Evolutionary conservation across 345 rosid genomes (phyloP).

Genomic region (Euphorbia pulcherrima): DNA sequence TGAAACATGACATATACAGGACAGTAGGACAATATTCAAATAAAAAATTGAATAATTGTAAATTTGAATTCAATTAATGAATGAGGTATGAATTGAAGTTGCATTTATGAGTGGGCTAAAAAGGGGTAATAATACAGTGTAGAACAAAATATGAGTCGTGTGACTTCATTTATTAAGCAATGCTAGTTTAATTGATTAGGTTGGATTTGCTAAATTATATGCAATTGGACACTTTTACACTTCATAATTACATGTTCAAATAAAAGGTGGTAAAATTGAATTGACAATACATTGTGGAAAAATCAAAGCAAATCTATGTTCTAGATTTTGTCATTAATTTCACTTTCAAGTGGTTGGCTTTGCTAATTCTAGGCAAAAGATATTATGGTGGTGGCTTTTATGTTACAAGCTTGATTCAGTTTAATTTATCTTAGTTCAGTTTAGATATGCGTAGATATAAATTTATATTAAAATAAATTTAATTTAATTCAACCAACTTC

Average conservation of each 20-base stretch:
- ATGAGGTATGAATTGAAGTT: conserved; percentile 10
- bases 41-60: neutral
- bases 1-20: neutral
- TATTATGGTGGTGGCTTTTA: too few species aligned
- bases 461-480: too few species aligned
- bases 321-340: neutral
- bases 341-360: neutral
- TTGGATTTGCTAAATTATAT: neutral
- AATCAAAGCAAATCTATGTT: neutral
- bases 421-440: too few species aligned
- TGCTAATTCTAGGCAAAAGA: neutral
- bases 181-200: neutral
- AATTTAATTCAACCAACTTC: too few species aligned
- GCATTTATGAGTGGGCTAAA: conserved; percentile 33
- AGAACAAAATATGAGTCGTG: conserved; percentile 14
- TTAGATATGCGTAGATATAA: too few species aligned
- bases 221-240: neutral
- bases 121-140: conserved; percentile 14
- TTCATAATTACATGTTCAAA: neutral
- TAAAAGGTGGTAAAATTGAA: neutral
- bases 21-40: neutral
- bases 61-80: conserved; percentile 5
- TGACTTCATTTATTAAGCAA: conserved; percentile 35
- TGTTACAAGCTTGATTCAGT: too few species aligned
- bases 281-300: conserved; percentile 4